Evolutionary conservation across 306 rosid species (phyloP).

Genomic region (Corylus avellana): DNA sequence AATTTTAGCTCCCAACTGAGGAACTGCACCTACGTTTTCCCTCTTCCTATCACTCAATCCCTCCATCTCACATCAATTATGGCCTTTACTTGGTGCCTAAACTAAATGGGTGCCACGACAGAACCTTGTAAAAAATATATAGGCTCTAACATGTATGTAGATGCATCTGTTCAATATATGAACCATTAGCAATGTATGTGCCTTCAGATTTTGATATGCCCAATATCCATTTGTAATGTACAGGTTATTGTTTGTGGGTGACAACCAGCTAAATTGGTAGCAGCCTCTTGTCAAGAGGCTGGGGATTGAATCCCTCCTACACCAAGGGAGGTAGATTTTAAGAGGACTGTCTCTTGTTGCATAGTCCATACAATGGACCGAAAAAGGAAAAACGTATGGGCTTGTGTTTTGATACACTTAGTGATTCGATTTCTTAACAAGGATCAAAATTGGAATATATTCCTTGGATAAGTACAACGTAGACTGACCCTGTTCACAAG

Average conservation of each 20-base stretch:
- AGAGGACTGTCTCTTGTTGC: too few species aligned
- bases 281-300: too few species aligned
- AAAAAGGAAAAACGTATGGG: not conserved
- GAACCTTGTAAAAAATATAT: not conserved
- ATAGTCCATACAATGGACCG: not conserved
- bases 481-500: not conserved
- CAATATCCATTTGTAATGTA: too few species aligned
- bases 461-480: not conserved
- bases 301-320: too few species aligned
- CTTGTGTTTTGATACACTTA: not conserved
- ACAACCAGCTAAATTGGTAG: too few species aligned
- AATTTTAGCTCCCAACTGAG: not conserved
- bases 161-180: too few species aligned
- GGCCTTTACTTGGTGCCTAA: not conserved
- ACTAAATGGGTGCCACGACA: not conserved
- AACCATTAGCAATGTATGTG: not conserved
- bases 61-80: not conserved
- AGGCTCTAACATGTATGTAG: not conserved
- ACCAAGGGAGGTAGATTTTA: too few species aligned
- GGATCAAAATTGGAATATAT: not conserved
- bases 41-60: not conserved
- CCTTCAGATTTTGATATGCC: too few species aligned
- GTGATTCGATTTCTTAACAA: too few species aligned
- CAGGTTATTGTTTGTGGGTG: too few species aligned
- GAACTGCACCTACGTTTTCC: not conserved